A percentile compares a stretch with the other conserved stretches of the same genome.
phyloP scores from a whole-genome alignment of 208 protist genomes.

The Acanthamoeba lenticulata region DNA sequence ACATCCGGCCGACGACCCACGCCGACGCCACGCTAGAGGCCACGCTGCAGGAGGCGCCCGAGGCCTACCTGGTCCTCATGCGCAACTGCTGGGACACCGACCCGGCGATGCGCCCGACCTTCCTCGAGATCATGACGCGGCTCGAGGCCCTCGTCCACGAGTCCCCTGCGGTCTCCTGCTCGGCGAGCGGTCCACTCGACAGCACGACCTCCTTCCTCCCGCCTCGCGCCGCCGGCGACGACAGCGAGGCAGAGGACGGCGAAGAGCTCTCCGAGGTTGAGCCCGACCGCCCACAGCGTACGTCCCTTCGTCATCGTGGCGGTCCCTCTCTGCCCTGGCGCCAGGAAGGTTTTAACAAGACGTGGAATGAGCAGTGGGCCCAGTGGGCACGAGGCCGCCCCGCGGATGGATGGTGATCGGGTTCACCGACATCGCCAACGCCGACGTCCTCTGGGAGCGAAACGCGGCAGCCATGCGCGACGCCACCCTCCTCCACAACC shows the following conservation, averaged over 20 bases:
- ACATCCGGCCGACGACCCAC: constrained; percentile 33
- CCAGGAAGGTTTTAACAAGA: too few relatives aligned
- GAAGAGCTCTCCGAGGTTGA: not conserved
- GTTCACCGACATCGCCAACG: constrained; percentile 15
- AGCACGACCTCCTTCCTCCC: not conserved
- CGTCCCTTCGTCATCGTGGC: not conserved
- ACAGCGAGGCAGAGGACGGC: not conserved
- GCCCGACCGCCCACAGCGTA: not conserved
- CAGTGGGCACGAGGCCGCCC: not conserved
- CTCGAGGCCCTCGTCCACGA: not conserved
- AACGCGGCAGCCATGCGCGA: not conserved
- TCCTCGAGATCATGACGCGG: constrained; percentile 57
- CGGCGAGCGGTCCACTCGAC: not conserved
- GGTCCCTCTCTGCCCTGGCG: too few relatives aligned
- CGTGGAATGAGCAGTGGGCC: not conserved
- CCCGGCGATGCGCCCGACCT: not conserved
- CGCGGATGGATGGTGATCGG: not conserved
- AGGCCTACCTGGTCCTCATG: not conserved
- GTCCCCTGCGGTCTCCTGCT: not conserved
- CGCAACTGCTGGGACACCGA: constrained; percentile 37
- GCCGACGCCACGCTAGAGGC: not conserved
- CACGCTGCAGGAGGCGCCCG: not conserved
- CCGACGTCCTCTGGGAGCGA: not conserved
- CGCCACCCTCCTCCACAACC: not conserved
- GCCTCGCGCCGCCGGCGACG: not conserved